Evolutionary conservation across 2,329 filamentous ascomycete genomes (phyloP).

Genomic region (Pseudogymnoascus sp.): DNA sequence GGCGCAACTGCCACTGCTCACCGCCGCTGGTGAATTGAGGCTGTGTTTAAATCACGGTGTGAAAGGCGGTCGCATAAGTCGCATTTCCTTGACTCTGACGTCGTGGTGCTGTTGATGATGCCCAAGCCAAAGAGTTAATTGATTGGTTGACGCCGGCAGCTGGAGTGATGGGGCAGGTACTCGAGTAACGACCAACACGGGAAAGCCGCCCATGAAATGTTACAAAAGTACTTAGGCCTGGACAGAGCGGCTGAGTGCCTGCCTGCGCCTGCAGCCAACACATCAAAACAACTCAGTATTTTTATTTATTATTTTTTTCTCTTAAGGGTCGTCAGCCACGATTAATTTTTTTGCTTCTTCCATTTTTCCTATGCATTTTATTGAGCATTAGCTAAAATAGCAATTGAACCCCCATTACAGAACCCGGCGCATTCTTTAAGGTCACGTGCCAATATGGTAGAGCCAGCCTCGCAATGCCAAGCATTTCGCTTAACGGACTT

Average conservation of each 20-base stretch:
- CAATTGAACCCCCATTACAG: not conserved
- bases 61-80: conserved; percentile 11
- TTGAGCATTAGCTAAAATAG: not conserved
- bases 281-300: conserved; percentile 7
- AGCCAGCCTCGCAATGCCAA: not conserved
- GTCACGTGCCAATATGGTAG: not conserved
- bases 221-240: not conserved
- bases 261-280: conserved; percentile 7
- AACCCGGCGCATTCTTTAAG: not conserved
- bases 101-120: conserved; percentile 12
- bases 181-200: not conserved
- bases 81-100: conserved; percentile 9
- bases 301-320: not conserved
- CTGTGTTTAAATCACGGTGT: conserved; percentile 10
- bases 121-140: conserved; percentile 10
- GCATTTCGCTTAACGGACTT: conserved; percentile 6
- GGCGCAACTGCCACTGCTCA: conserved; percentile 11
- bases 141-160: not conserved
- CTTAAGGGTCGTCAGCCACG: not conserved
- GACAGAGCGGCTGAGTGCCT: not conserved
- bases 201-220: conserved; percentile 10
- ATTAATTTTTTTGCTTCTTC: conserved; percentile 1
- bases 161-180: not conserved
- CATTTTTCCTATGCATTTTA: not conserved
- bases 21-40: conserved; percentile 8